Conservation (phyloP, 2,329 filamentous ascomycete species). For the Cordyceps tenuipes region DNA sequence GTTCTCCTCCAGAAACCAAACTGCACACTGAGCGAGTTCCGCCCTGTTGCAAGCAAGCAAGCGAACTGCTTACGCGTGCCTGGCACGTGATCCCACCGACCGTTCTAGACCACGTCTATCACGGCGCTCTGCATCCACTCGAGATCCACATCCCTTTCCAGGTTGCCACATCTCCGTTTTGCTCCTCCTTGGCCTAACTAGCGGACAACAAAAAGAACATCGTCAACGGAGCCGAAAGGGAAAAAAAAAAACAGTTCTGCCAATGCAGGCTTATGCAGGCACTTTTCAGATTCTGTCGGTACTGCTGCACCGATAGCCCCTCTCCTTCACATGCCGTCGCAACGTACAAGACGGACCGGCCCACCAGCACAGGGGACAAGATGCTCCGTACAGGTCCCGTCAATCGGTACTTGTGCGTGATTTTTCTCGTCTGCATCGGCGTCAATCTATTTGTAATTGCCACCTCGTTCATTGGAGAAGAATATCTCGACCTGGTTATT, state of each 20-base stretch:
- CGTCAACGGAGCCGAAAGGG: background rate
- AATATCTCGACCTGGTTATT: background rate
- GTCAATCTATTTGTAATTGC: background rate
- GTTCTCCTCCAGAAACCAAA: no score
- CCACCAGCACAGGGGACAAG: background rate
- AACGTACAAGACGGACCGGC: background rate
- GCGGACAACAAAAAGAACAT: background rate
- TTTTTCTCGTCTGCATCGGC: background rate
- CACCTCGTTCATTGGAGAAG: background rate
- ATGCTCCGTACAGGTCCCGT: background rate
- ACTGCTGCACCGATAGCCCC: background rate
- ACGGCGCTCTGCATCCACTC: background rate
- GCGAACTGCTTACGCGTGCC: slow-evolving; percentile 3
- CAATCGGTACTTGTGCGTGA: background rate
- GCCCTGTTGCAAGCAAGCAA: background rate
- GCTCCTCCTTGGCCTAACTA: background rate
- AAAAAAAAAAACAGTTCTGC: background rate
- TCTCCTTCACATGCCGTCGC: background rate
- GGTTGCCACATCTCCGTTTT: background rate
- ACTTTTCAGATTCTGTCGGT: no score
- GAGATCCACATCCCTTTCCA: background rate
- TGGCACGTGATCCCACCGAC: slow-evolving; percentile 8
- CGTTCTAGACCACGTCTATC: slow-evolving; percentile 11
- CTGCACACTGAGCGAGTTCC: no score
- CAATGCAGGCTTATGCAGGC: background rate